Base-by-base conservation (phyloP, 495 filamentous ascomycete genomes). In the Bathelium albidoporum region DNA sequence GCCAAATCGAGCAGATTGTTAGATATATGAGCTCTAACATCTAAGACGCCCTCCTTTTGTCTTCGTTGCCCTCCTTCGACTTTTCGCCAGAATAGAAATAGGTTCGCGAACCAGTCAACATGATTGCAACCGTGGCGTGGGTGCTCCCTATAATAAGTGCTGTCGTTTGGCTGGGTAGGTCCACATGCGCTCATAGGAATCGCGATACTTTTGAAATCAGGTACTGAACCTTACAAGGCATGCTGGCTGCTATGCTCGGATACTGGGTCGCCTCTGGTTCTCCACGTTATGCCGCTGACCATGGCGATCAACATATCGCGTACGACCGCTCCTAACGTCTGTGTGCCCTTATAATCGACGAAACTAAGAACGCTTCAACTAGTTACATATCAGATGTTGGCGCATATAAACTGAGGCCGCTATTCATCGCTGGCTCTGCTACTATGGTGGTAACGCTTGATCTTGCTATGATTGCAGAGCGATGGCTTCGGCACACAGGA, bases 371-470 rank as follows among this genome's bases (percentile, higher is more conserved):
- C 49, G 20, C 22, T 29, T 59, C 59, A 34, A 39, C 1, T 36
- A 64, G 41, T n/a, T 71, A 69, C 60, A 71, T 72, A 28, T 65
- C 63, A 66, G 91, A 97, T 74, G 79, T 96, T 31, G 94, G 91
- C 64, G 87, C 87, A 0, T 71, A 78, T 29, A 76, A 78, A 0
- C 77, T 96, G 2, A 90, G 96, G 65, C 94, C 94, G 0, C 78
- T 97, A 1, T 98, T 98, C 78, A 84, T 98, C 63, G 78, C 85
- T 12, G 91, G 91, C 61, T 87, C 85, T 75, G 77, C 80, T 12
- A 78, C 96, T 22, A 92, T 89, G 20, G 89, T 91, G 60, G 77
- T 96, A 36, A 87, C 90, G 65, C 84, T 98, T 63, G 89, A 96
- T 77, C 75, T 93, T 29, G 84, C 88, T 12, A 90, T 98, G 65